Percentiles rank a stretch among this genome's conserved stretches.
Conservation (phyloP, 345 rosid genomes). For the Crucihimalaya himalaica region DNA sequence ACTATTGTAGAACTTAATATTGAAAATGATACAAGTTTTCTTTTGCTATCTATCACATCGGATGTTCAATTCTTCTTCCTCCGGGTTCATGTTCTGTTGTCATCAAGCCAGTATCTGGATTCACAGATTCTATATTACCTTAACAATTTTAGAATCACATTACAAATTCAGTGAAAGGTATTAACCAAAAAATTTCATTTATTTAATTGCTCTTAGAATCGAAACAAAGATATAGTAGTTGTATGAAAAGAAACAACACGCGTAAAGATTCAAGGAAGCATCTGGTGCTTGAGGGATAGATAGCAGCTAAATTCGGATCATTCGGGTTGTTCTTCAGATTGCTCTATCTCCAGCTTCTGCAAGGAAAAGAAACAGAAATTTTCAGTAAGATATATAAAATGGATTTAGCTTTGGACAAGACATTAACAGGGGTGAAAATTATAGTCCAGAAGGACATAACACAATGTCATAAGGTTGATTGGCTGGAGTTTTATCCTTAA, state of each 20-base stretch:
- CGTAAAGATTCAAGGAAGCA: slow-evolving; percentile 18
- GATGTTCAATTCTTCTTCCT: neutral
- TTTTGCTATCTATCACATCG: neutral
- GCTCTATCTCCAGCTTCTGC: slow-evolving; percentile 37
- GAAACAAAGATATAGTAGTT: slow-evolving; percentile 21
- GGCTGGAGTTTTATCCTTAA: neutral
- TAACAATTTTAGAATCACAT: neutral
- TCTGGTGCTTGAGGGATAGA: slow-evolving; percentile 9
- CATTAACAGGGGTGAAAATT: too few species aligned
- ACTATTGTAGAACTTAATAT: neutral
- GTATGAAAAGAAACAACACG: slow-evolving; percentile 22
- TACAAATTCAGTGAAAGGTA: slow-evolving; percentile 4
- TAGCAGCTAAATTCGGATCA: slow-evolving; percentile 7
- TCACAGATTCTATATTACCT: neutral
- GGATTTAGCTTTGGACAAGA: too few species aligned
- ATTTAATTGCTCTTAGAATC: slow-evolving; percentile 34
- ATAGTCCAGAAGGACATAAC: too few species aligned
- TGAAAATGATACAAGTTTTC: neutral
- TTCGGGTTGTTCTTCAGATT: slow-evolving; percentile 36
- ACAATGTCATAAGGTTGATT: slow-evolving; percentile 2
- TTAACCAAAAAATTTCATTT: slow-evolving; percentile 3
- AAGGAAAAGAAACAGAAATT: neutral
- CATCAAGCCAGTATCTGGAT: neutral
- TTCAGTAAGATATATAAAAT: too few species aligned
- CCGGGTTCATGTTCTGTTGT: neutral